Percentiles rank a stretch among this genome's conserved stretches.
Conservation (phyloP, 179 eudicot genomes). For the Drosera spatulata region DNA sequence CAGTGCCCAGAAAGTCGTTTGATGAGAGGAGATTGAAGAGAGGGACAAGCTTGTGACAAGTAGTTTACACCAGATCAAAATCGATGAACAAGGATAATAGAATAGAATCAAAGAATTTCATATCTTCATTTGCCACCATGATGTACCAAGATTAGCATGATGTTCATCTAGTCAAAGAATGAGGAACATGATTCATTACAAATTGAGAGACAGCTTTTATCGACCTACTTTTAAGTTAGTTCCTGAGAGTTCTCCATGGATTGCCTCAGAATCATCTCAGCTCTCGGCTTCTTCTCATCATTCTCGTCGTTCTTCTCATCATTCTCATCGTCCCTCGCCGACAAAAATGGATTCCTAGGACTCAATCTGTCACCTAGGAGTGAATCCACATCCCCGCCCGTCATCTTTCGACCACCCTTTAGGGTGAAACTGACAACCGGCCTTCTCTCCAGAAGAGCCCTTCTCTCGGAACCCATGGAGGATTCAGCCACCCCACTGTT, state of each 20-base stretch:
- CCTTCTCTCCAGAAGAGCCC: constrained; percentile 26
- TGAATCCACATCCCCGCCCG: constrained; percentile 28
- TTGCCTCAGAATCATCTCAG: constrained; percentile 59
- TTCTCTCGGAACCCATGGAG: constrained; percentile 25
- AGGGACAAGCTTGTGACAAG: too few species aligned
- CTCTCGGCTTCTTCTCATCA: constrained; percentile 55
- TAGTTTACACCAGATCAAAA: too few species aligned
- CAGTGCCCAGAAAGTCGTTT: too few species aligned
- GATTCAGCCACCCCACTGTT: constrained; percentile 15
- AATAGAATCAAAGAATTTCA: constrained; percentile 2
- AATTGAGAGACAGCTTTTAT: neutral
- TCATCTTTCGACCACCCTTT: constrained; percentile 31
- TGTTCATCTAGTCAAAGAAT: constrained; percentile 14
- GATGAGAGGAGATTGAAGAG: too few species aligned
- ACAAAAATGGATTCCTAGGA: constrained; percentile 18
- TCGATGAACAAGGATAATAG: neutral
- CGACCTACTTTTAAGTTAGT: constrained; percentile 43
- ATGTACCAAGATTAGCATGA: neutral
- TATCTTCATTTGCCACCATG: neutral
- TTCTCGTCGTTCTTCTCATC: constrained; percentile 36
- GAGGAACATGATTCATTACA: neutral
- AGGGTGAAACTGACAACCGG: constrained; percentile 48
- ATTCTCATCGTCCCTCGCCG: constrained; percentile 28
- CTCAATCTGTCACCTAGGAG: constrained; percentile 11
- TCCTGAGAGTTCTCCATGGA: constrained; percentile 50